A percentile compares a stretch with the other conserved stretches of the same genome.
These are phyloP conservation scores for Acer yangbiense DNA, from an alignment of 345 rosid genomes.

Conservation along the genomic window DNA sequence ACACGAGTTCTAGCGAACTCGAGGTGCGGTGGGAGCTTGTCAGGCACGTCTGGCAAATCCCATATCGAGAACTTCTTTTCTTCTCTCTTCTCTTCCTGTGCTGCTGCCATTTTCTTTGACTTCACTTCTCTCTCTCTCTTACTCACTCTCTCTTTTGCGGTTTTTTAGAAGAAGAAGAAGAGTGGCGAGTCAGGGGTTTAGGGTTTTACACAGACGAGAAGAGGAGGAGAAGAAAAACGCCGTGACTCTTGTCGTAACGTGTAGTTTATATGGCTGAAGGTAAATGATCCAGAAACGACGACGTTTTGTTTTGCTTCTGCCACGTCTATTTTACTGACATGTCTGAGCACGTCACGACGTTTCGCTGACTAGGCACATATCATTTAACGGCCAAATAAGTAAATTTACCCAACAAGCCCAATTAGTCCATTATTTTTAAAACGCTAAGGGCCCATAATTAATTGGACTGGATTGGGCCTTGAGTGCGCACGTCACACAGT, in stretches of 20 bases:
- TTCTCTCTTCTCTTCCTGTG: not conserved
- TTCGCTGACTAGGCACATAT: no score
- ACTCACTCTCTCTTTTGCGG: not conserved
- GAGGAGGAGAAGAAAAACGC: not conserved
- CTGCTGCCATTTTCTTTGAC: constrained; percentile 18
- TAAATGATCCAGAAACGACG: not conserved
- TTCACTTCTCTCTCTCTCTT: not conserved
- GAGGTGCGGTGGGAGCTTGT: constrained; percentile 72
- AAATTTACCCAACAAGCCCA: no score
- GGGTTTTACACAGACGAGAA: constrained; percentile 20
- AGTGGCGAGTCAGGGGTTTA: constrained; percentile 14
- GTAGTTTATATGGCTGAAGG: not conserved
- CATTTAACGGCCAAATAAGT: no score
- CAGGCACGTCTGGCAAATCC: constrained; percentile 73
- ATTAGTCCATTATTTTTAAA: no score
- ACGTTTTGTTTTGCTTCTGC: not conserved
- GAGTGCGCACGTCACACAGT: no score
- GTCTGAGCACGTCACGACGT: no score
- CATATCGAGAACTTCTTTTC: constrained; percentile 33
- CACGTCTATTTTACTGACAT: no score
- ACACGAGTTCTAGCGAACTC: constrained; percentile 70
- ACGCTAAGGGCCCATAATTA: no score
- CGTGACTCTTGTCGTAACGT: not conserved
- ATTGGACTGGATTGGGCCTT: no score
- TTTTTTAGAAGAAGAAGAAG: not conserved